Evolutionary conservation across 176 grass and related monocot species (phyloP), one percentile per base, ranked within the genome.

Genomic region (Coix lacrymajobi): DNA sequence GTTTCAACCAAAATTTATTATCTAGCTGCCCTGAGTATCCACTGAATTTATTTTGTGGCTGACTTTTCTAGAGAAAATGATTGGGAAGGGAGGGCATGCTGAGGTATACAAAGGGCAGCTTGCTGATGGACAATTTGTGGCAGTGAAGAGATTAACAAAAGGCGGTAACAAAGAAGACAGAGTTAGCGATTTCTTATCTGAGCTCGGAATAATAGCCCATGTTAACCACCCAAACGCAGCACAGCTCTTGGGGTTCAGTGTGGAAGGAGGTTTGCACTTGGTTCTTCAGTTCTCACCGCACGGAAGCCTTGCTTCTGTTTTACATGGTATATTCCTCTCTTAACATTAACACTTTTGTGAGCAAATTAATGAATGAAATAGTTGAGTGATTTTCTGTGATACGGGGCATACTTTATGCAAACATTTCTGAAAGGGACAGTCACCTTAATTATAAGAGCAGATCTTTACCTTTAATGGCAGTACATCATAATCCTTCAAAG

Each of bases 191-290:
- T 99, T 99, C 83, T 71, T 99, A 45, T 94, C 97, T 11, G 97
- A 99, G 83, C 91, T 99, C 69, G 97, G 97, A 92, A 99, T 99
- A 36, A 99, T 99, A 79, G 93, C 97, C n/a, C 97, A 99, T 83
- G 97, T 99, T 12, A 96, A 96, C 79, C 97, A 99, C 66, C 87
- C 89, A 79, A 96, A 99, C 29, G 93, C 97, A n/a, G 97, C 93
- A 20, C 97, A 99, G 69, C 92, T 99, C 20, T 70, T 99, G 87
- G 97, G 97, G 58, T 99, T 99, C 85, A 94, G 89, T 57, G 93
- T 93, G 36, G 97, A 99, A 83, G 87, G 81, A 3, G 97, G 93
- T 12, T 80, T 96, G 82, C 97, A 96, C 78, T 83, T 99, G 80
- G 83, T 99, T 85, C 88, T 99, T 45, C 93, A 92, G 44, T 99